Base-by-base conservation (phyloP, 805 yeast genomes). In the Candida silvicultrix region DNA sequence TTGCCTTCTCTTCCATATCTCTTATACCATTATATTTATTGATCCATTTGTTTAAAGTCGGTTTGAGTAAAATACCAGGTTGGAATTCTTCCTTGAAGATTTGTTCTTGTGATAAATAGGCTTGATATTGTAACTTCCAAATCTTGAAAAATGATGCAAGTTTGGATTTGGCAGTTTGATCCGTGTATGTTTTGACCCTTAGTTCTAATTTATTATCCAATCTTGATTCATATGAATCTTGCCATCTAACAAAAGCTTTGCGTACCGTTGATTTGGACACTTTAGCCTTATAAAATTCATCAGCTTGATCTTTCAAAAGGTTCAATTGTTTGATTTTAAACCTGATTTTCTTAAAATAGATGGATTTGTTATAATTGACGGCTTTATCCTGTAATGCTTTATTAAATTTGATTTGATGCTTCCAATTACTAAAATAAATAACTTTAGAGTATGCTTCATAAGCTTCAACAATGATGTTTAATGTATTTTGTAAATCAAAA, bases 341-440 rank as follows among this genome's bases (percentile, higher is more conserved):
- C 21, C 16, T 38, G 40, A 50, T 31, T 20, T 40, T 47, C 3
- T 41, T 37, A n/a, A 54, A 47, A 29, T 40, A 43, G 16, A 38
- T 49, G 6, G 34, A 37, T 25, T 43, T 41, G n/a, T 42, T 23
- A 15, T 42, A 43, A 9, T 19, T 16, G 16, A 45, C 49, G 18
- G 56, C 49, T 25, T 42, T 48, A 1, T 31, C 16, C 11, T 44
- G 31, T 9, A 31, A 6, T 7, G 18, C 21, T 14, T 12, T 11
- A 6, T 16, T 28, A 0, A 23, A 14, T 2, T 11, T 25, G 8
- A 35, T 1, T 2, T 34, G 32, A 1, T 4, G 15, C 12, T 38
- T 50, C 60, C 62, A 57, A 18, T 45, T 47, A 14, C 52, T 54
- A 35, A 58, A 44, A 42, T 36, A 54, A 2, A 53, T 47, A n/a